Percentiles rank a stretch among this genome's conserved stretches.
Evolutionary conservation across 140 eudicot species (phyloP).

Genomic region (Oenanthe javanica): DNA sequence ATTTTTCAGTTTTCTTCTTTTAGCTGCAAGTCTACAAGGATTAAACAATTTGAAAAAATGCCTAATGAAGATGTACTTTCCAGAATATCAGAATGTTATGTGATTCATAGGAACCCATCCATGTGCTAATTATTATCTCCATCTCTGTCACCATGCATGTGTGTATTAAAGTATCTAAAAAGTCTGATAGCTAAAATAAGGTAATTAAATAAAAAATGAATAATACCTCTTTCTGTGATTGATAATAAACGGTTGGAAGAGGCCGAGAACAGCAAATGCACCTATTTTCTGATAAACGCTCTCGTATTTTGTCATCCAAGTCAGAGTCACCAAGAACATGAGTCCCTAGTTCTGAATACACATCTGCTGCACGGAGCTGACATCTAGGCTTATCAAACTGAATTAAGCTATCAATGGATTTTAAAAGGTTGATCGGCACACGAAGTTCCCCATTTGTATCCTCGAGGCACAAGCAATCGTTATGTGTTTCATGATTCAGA

Average conservation of each 20-base stretch:
- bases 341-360: conserved; percentile 52
- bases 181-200: conserved; percentile 7
- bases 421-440: conserved; percentile 69
- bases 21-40: not conserved
- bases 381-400: conserved; percentile 89
- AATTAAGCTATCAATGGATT: conserved; percentile 85
- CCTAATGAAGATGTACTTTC: not conserved
- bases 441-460: conserved; percentile 73
- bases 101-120: not conserved
- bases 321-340: conserved; percentile 46
- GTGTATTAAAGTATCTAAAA: not conserved
- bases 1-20: not conserved
- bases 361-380: conserved; percentile 54
- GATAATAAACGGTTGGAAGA: conserved; percentile 57
- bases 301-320: conserved; percentile 61
- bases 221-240: conserved; percentile 91
- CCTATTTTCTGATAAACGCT: conserved; percentile 50
- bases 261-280: conserved; percentile 75
- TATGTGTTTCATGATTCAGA: conserved; percentile 31
- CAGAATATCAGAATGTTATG: not conserved
- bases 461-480: conserved; percentile 53
- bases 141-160: not conserved
- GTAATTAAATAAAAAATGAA: conserved; percentile 11
- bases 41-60: not conserved
- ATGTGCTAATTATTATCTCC: not conserved